These are phyloP conservation scores for Phaseolus lunatus DNA, from an alignment of 306 rosid genomes.

Conservation along the genomic window DNA sequence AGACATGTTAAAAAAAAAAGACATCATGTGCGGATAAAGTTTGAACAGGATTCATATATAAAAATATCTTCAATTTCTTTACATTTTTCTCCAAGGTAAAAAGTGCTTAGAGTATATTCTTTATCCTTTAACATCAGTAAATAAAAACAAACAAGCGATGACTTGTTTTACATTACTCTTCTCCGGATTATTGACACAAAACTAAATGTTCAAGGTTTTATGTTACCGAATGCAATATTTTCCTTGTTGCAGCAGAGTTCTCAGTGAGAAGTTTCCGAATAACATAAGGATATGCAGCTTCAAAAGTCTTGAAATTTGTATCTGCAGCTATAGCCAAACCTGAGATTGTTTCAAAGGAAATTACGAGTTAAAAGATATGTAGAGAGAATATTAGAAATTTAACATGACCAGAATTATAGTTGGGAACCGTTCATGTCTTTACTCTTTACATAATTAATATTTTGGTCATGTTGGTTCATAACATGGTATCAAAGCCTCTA, in stretches of 20 bases:
- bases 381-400: slow-evolving; percentile 31
- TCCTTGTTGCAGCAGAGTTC: slow-evolving; percentile 75
- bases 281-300: slow-evolving; percentile 93
- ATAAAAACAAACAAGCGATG: slow-evolving; percentile 9
- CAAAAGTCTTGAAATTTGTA: slow-evolving; percentile 84
- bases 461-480: not conserved
- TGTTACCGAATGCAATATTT: slow-evolving; percentile 80
- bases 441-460: not conserved
- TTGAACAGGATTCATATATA: slow-evolving; percentile 1
- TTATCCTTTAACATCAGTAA: slow-evolving; percentile 1
- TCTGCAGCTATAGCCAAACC: slow-evolving; percentile 92
- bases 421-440: not conserved
- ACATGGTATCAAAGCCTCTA: not conserved
- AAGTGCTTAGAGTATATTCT: slow-evolving; percentile 33
- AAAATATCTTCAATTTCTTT: slow-evolving; percentile 15
- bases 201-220: slow-evolving; percentile 32
- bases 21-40: not conserved
- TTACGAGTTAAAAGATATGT: slow-evolving; percentile 25
- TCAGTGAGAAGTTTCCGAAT: slow-evolving; percentile 90
- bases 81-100: slow-evolving; percentile 1
- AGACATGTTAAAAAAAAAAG: slow-evolving; percentile 2
- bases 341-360: slow-evolving; percentile 48
- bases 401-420: not conserved
- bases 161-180: slow-evolving; percentile 1
- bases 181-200: slow-evolving; percentile 18